phyloP scores from a whole-genome alignment of 331 rosid species.

The Telfairia occidentalis region DNA sequence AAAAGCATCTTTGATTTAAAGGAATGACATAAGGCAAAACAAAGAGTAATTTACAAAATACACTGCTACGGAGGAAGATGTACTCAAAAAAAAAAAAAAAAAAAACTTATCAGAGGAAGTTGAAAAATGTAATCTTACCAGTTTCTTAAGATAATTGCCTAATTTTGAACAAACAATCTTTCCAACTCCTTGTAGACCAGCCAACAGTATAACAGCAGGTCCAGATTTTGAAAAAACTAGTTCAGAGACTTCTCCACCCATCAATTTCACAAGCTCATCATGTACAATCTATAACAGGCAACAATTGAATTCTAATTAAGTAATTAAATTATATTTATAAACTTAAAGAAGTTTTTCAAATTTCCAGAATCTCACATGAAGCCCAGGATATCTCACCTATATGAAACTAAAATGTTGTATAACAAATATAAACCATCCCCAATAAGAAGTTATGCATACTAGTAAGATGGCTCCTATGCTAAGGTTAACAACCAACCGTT shows the following conservation, averaged over 20 bases:
- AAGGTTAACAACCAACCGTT: too few species aligned
- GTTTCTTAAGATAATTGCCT: slow-evolving; percentile 84
- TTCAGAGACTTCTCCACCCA: slow-evolving; percentile 97
- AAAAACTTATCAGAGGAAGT: background rate
- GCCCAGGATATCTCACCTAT: background rate
- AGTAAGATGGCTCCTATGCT: background rate
- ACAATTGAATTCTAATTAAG: background rate
- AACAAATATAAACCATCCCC: background rate
- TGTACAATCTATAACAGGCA: slow-evolving; percentile 63
- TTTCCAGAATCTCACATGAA: background rate
- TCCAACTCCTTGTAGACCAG: slow-evolving; percentile 99
- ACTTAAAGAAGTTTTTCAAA: background rate
- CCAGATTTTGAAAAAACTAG: slow-evolving; percentile 60
- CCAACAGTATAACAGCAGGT: slow-evolving; percentile 81
- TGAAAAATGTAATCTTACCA: background rate
- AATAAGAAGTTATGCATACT: background rate
- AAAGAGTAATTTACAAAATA: background rate
- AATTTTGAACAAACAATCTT: slow-evolving; percentile 94
- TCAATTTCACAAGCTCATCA: slow-evolving; percentile 87
- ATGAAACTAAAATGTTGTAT: background rate
- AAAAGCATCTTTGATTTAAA: slow-evolving; percentile 18
- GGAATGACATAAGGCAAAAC: slow-evolving; percentile 4
- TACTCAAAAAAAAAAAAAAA: too few species aligned
- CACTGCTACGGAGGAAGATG: too few species aligned
- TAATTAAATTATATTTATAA: background rate